Evolutionary conservation across 331 rosid species (phyloP), one percentile per base, ranked within the genome.

Genomic region (Arachis monticola): DNA sequence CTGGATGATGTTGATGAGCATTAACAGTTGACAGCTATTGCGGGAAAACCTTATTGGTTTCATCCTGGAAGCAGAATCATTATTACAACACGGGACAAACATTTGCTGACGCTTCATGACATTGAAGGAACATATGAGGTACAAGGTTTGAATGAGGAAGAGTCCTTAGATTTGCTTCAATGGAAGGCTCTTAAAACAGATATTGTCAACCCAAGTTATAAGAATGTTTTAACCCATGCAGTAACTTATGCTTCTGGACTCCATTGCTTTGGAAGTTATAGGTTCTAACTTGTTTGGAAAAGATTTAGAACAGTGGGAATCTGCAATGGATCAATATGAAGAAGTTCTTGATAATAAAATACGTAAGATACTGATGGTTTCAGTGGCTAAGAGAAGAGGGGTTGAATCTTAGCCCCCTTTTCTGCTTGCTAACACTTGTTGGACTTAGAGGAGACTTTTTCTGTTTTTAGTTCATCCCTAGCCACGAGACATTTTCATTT

Each of bases 1-100:
- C 51, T 46, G 1, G 86, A 83, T 14, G 81, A 83, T 51, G 81
- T 83, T 13, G 48, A 69, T 3, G n/a, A 73, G 11, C 8, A 32
- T 5, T 3, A 17, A 13, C 86, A 78, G 2, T 67, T 78, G 8
- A 8, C 68, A 32, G 44, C 45, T 7, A 9, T 77, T 22, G 82
- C 59, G 0, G 80, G 77, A 44, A 42, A 35, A 1, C 3, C 1
- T 8, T 2, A 46, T 8, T 46, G 51, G 51, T 46, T 46, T 46
- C 10, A 10, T 8, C 3, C 10, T 8, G 51, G 51, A 1, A 46
- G 51, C 10, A 8, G 11, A 46, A 10, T 46, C 10, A 46, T 46
- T 10, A 46, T 46, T 8, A 46, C 51, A 8, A 46, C 51, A 7
- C 51, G 51, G 12, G 12, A 46, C 51, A 8, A 1, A 1, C 51